phyloP scores from a whole-genome alignment of 352 stramenopile genomes.

The Pythium apleroticum region DNA sequence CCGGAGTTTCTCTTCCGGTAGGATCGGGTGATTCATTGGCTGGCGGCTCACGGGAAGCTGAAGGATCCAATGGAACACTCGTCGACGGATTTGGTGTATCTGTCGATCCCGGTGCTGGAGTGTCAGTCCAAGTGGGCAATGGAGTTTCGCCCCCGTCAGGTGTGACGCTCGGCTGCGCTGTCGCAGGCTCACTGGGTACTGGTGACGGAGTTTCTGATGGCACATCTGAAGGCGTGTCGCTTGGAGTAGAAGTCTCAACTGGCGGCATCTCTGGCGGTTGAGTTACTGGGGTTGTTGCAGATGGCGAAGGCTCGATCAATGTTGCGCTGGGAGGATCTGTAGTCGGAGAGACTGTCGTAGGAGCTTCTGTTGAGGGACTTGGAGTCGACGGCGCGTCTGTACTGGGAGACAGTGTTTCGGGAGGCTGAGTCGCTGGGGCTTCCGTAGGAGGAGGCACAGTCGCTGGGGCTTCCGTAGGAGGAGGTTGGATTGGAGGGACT shows the following conservation, averaged over 20 bases:
- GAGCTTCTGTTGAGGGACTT: neutral
- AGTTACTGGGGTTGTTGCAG: neutral
- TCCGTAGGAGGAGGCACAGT: neutral
- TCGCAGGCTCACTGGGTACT: neutral
- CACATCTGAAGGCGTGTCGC: no score
- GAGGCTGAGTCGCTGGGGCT: neutral
- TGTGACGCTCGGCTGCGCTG: neutral
- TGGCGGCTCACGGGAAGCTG: no score
- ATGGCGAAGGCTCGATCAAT: neutral
- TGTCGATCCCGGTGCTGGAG: no score
- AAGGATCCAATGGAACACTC: no score
- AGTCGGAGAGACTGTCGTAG: neutral
- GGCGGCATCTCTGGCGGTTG: neutral
- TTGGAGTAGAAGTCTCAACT: neutral
- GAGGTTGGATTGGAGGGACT: conserved; percentile 1
- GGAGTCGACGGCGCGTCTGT: neutral
- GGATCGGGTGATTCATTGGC: no score
- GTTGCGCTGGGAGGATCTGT: neutral
- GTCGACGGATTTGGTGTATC: no score
- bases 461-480: neutral
- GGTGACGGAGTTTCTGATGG: neutral
- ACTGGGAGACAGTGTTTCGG: neutral
- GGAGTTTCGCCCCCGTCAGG: no score
- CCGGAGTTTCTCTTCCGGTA: no score
- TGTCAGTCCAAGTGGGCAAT: no score